phyloP scores from a whole-genome alignment of 2,329 filamentous ascomycete species.

The Chaetomium olivaceum region DNA sequence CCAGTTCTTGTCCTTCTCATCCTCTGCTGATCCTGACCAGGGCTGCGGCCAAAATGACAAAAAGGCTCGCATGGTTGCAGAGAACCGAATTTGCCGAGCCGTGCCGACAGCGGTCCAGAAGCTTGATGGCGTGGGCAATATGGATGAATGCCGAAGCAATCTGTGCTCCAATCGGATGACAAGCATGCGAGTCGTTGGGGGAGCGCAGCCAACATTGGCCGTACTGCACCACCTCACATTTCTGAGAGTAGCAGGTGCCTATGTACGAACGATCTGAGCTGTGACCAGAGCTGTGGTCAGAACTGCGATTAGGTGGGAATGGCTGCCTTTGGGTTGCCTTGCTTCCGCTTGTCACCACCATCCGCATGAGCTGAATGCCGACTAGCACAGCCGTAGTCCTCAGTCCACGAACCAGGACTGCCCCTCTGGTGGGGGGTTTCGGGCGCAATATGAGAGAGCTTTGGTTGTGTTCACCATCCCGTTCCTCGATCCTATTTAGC shows the following conservation, averaged over 20 bases:
- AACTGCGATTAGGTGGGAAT: no score
- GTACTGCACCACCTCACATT: constrained; percentile 3
- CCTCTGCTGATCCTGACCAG: not conserved
- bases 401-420: constrained; percentile 25
- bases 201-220: not conserved
- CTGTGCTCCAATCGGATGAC: constrained; percentile 16
- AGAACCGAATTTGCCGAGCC: constrained; percentile 26
- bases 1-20: not conserved
- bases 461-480: constrained; percentile 13
- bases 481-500: constrained; percentile 27
- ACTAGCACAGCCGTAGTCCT: not conserved
- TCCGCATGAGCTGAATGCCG: constrained; percentile 11
- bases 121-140: constrained; percentile 24
- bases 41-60: not conserved
- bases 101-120: constrained; percentile 7
- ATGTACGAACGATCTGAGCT: not conserved
- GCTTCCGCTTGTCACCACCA: constrained; percentile 5
- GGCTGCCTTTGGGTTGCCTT: constrained; percentile 7
- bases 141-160: constrained; percentile 29
- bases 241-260: not conserved
- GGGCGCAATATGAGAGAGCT: not conserved
- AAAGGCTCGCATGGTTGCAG: not conserved
- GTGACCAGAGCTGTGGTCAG: not conserved
- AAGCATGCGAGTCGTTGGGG: not conserved
- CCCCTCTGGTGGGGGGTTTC: constrained; percentile 8